phyloP scores from a whole-genome alignment of 78 protist genomes.

The Protostelium mycophagum region DNA sequence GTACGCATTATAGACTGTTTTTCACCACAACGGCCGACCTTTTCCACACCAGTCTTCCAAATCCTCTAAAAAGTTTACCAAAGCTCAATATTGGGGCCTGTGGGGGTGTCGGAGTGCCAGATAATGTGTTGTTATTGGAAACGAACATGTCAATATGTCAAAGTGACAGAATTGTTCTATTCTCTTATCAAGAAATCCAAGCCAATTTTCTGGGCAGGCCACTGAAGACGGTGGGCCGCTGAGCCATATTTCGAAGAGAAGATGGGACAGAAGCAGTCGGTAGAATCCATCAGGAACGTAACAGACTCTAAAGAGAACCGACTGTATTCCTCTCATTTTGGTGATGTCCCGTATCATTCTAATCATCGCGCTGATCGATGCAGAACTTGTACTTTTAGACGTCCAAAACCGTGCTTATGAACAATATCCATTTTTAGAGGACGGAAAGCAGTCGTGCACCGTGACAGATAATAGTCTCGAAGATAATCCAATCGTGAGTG shows the following conservation, averaged over 20 bases:
- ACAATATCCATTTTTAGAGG: neutral
- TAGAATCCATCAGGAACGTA: neutral
- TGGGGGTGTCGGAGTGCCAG: neutral
- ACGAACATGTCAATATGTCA: neutral
- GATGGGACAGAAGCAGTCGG: neutral
- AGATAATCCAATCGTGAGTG: neutral
- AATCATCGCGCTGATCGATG: neutral
- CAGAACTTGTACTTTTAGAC: neutral
- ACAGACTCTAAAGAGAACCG: neutral
- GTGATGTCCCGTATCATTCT: neutral
- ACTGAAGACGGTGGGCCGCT: too few species aligned
- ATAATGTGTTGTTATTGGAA: neutral
- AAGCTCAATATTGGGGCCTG: neutral
- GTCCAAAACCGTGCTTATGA: neutral
- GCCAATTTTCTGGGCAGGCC: too few species aligned
- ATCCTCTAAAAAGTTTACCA: too few species aligned
- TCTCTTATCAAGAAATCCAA: too few species aligned
- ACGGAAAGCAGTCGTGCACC: neutral
- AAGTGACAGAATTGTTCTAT: too few species aligned
- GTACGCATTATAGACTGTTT: too few species aligned
- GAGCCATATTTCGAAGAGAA: too few species aligned
- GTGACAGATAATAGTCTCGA: neutral
- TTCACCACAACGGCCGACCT: too few species aligned
- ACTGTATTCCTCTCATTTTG: neutral
- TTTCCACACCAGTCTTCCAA: too few species aligned